A percentile compares a stretch with the other conserved stretches of the same genome.
Conservation (phyloP, 2,329 filamentous ascomycete species). For the Alternaria tenuissima region DNA sequence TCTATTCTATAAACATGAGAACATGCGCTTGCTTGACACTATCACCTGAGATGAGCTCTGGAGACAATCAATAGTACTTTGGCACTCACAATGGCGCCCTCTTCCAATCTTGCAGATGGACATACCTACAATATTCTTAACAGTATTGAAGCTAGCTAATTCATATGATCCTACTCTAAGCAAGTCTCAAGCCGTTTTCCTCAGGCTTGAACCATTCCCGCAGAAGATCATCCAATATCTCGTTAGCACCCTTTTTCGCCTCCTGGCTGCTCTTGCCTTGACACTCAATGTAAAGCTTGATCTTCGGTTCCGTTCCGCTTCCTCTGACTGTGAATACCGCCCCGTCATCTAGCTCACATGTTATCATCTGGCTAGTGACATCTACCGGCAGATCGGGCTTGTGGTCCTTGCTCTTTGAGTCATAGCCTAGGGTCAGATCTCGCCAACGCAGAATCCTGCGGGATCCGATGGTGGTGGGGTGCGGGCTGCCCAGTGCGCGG, state of each 20-base stretch:
- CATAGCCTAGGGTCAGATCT: constrained; percentile 68
- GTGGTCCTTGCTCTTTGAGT: constrained; percentile 62
- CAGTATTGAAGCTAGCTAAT: not conserved
- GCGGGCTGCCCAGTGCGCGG: constrained; percentile 54
- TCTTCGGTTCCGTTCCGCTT: constrained; percentile 72
- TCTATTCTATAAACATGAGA: not conserved
- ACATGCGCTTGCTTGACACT: not conserved
- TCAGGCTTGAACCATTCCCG: constrained; percentile 60
- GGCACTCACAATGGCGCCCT: not conserved
- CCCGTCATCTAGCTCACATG: constrained; percentile 63
- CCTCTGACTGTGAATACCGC: constrained; percentile 68
- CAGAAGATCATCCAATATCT: constrained; percentile 57
- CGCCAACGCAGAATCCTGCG: constrained; percentile 66
- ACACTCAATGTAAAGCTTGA: constrained; percentile 67
- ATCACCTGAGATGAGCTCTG: not conserved
- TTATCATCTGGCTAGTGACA: constrained; percentile 69
- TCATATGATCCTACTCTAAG: constrained; percentile 9
- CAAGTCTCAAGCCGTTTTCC: constrained; percentile 45
- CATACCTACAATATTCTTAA: not conserved
- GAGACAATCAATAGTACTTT: not conserved
- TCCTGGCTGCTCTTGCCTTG: constrained; percentile 52
- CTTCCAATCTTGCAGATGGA: not conserved
- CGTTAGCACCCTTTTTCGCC: constrained; percentile 56
- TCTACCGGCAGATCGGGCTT: constrained; percentile 65
- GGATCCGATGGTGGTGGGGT: constrained; percentile 58